Evolutionary conservation across 2,329 filamentous ascomycete species (phyloP).

Genomic region (Stemphylium vesicarium): DNA sequence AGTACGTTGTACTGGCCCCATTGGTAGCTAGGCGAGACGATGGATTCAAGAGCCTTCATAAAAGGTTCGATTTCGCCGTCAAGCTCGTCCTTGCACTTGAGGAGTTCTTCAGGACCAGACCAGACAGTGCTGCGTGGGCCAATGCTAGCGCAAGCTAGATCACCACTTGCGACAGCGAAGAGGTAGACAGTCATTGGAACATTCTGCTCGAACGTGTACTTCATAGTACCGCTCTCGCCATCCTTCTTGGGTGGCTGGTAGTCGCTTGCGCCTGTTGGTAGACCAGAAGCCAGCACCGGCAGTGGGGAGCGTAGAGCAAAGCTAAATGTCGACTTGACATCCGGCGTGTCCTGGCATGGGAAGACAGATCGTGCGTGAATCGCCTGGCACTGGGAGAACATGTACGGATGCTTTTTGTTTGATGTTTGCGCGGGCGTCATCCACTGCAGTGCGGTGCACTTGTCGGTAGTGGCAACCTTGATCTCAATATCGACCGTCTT

Average conservation of each 20-base stretch:
- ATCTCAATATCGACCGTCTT: conserved; percentile 56
- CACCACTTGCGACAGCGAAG: conserved; percentile 86
- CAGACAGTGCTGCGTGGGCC: conserved; percentile 85
- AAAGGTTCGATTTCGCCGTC: conserved; percentile 91
- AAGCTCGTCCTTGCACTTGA: conserved; percentile 87
- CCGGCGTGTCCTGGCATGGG: conserved; percentile 96
- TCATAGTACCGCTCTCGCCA: conserved; percentile 60
- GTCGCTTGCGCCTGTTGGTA: conserved; percentile 63
- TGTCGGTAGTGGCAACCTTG: conserved; percentile 75
- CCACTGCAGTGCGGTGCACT: conserved; percentile 95
- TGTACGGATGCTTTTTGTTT: conserved; percentile 94
- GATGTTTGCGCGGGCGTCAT: conserved; percentile 90
- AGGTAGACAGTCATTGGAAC: conserved; percentile 95
- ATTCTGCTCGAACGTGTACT: conserved; percentile 87
- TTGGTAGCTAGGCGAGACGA: conserved; percentile 78
- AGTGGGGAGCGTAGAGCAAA: conserved; percentile 87
- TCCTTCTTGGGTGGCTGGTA: conserved; percentile 58
- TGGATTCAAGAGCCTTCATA: conserved; percentile 80
- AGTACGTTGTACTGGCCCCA: conserved; percentile 97
- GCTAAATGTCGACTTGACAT: conserved; percentile 93
- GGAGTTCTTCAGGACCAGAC: conserved; percentile 85
- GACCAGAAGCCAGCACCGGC: conserved; percentile 89
- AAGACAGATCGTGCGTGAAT: conserved; percentile 94
- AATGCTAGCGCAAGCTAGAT: conserved; percentile 84
- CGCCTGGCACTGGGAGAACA: conserved; percentile 98